Conservation (phyloP, 495 filamentous ascomycete genomes). For the Penicillium flavigenum region DNA sequence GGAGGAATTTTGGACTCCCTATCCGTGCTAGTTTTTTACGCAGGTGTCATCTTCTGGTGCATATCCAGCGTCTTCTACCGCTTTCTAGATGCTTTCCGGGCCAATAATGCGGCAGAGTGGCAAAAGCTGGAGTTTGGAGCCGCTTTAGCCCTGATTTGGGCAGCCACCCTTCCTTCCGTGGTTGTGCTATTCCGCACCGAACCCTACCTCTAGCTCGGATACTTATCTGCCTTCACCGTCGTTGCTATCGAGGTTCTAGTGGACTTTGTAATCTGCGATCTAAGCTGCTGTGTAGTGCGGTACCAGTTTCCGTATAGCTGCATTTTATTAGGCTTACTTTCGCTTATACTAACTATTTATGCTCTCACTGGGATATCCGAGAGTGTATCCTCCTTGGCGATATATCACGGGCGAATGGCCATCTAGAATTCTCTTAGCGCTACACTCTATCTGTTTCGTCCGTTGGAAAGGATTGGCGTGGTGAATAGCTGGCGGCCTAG, state of each 20-base stretch:
- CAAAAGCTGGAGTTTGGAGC: conserved; percentile 1
- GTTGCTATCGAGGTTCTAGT: conserved; percentile 9
- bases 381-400: background rate
- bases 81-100: background rate
- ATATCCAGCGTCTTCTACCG: background rate
- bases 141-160: conserved; percentile 8
- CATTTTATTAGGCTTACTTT: conserved; percentile 6
- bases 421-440: background rate
- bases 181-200: background rate
- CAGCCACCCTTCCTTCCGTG: background rate
- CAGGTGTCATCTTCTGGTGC: conserved; percentile 1
- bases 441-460: conserved; percentile 10
- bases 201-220: conserved; percentile 1
- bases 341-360: conserved; percentile 9
- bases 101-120: background rate
- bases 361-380: conserved; percentile 5
- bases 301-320: conserved; percentile 10
- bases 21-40: background rate
- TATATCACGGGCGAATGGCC: conserved; percentile 9
- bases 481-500: conserved; percentile 3
- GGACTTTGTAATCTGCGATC: background rate
- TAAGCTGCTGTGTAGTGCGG: background rate
- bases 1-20: background rate
- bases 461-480: conserved; percentile 5
- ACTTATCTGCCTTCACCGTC: conserved; percentile 2